phyloP scores from a whole-genome alignment of 257 asterid species.

The Coffea canephora region DNA sequence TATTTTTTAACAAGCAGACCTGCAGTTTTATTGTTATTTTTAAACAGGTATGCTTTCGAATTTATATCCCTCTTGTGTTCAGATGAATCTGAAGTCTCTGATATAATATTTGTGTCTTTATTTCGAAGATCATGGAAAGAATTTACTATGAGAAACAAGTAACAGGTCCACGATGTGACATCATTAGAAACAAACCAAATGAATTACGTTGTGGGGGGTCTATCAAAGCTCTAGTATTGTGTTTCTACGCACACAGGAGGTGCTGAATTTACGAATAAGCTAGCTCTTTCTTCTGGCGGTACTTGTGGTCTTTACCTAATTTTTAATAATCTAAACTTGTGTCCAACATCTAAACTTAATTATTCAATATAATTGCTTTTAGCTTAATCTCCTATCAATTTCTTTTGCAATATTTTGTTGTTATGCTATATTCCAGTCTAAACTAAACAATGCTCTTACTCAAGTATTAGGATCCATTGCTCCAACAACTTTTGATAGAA shows the following conservation, averaged over 20 bases:
- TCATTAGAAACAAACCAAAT: not conserved
- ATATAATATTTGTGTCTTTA: not conserved
- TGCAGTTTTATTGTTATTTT: not conserved
- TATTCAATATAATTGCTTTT: too few relatives aligned
- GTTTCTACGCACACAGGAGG: constrained; percentile 35
- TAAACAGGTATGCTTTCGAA: not conserved
- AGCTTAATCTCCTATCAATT: too few relatives aligned
- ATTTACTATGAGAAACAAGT: not conserved
- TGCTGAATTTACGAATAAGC: constrained; percentile 52
- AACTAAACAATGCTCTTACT: too few relatives aligned
- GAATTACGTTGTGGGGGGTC: not conserved
- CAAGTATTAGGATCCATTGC: too few relatives aligned
- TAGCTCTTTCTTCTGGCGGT: constrained; percentile 51
- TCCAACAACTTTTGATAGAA: too few relatives aligned
- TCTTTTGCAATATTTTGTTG: too few relatives aligned
- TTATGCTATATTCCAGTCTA: too few relatives aligned
- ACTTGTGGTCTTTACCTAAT: too few relatives aligned
- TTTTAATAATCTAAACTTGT: too few relatives aligned
- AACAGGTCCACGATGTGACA: not conserved
- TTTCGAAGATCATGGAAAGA: not conserved
- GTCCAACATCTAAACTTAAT: too few relatives aligned
- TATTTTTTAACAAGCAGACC: not conserved
- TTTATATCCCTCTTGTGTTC: not conserved
- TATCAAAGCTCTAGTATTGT: not conserved
- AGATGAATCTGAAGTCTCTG: not conserved